phyloP scores from a whole-genome alignment of 2,329 filamentous ascomycete species.

The Byssothecium circinans region DNA sequence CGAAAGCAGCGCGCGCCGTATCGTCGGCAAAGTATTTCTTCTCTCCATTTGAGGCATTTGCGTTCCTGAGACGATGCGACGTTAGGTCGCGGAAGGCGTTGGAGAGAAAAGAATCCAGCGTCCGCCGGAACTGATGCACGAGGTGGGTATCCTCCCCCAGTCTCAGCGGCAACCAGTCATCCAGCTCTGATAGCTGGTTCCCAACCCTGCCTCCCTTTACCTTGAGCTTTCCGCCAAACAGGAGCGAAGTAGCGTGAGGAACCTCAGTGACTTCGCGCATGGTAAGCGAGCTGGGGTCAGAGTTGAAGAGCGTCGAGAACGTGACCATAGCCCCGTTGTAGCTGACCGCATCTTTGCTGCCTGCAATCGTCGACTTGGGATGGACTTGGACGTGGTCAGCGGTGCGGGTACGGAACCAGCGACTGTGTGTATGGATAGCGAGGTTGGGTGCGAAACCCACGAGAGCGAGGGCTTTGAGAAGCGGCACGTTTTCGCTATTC shows the following conservation, averaged over 20 bases:
- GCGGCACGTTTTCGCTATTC: conserved; percentile 1
- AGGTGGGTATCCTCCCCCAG: background rate
- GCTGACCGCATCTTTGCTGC: background rate
- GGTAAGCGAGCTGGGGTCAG: background rate
- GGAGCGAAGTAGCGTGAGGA: background rate
- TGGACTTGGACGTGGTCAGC: background rate
- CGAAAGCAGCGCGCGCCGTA: background rate
- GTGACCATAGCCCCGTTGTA: background rate
- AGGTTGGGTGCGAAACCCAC: conserved; percentile 7
- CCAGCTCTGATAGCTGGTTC: background rate
- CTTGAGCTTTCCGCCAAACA: conserved; percentile 5
- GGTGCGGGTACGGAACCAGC: conserved; percentile 1
- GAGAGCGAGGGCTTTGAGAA: conserved; percentile 4
- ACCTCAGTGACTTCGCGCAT: conserved; percentile 6
- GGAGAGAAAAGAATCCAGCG: background rate
- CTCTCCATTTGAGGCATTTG: background rate
- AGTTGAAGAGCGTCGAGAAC: background rate
- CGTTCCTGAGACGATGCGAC: background rate
- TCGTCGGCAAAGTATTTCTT: background rate
- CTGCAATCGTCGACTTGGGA: conserved; percentile 1
- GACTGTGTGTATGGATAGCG: background rate
- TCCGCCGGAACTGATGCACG: background rate
- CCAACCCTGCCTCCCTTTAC: background rate
- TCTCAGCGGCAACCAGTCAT: conserved; percentile 1
- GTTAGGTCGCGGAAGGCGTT: background rate